Evolutionary conservation across 768 basidiomycete genomes (phyloP).

Genomic region (Rhizopogon roseolus): DNA sequence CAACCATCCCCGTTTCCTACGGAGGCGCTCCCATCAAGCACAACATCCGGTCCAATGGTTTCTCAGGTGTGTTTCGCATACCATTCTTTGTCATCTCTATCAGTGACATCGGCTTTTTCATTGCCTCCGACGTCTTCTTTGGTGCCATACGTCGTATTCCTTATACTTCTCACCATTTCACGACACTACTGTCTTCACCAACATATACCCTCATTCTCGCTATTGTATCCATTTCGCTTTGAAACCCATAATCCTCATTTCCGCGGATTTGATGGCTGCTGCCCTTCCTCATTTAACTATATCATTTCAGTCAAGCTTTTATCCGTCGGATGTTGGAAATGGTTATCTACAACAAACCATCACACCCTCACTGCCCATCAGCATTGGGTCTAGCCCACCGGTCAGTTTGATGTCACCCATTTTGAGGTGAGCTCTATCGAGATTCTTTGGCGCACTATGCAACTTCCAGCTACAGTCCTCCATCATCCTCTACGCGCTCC

Average conservation of each 20-base stretch:
- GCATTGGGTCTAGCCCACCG: background rate
- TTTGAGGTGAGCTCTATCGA: background rate
- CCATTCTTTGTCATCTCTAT: background rate
- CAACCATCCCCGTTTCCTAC: background rate
- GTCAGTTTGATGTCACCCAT: background rate
- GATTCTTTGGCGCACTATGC: background rate
- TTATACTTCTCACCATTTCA: background rate
- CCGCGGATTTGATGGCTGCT: background rate
- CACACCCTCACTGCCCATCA: background rate
- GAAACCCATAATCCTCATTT: background rate
- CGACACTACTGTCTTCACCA: background rate
- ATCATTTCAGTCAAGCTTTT: background rate
- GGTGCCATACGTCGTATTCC: background rate
- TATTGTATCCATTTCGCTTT: background rate
- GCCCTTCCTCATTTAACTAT: background rate
- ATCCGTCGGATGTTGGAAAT: background rate
- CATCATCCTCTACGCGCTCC: background rate
- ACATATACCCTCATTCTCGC: background rate
- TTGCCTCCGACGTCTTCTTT: no score
- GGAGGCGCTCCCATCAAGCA: background rate
- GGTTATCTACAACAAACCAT: background rate
- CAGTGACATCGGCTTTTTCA: background rate
- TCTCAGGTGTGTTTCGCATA: background rate
- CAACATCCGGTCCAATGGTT: background rate
- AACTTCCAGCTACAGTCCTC: background rate